phyloP scores from a whole-genome alignment of 2,329 filamentous ascomycete species.

The Microascus cirrosus region DNA sequence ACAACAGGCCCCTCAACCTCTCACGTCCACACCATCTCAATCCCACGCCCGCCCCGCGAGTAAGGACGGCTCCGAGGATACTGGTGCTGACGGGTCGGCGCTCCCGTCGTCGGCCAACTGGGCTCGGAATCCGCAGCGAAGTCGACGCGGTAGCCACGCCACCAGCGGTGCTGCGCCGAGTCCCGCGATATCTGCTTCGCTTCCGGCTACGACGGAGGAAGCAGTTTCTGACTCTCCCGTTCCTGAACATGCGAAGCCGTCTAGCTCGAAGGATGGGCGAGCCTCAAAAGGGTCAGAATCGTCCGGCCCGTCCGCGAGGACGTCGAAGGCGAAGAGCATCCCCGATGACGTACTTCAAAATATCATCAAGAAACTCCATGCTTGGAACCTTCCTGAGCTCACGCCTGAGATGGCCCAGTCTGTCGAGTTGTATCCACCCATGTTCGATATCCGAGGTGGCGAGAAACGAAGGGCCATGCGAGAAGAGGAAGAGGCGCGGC shows the following conservation, averaged over 20 bases:
- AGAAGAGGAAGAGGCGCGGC: constrained; percentile 53
- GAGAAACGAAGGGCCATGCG: constrained; percentile 69
- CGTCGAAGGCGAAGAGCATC: background rate
- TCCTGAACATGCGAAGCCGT: constrained; percentile 10
- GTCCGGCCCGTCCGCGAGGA: constrained; percentile 7
- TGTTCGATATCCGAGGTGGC: constrained; percentile 77
- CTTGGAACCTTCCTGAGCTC: constrained; percentile 8
- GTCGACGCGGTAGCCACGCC: constrained; percentile 64
- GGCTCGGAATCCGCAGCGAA: constrained; percentile 62
- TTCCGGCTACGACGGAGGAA: constrained; percentile 42
- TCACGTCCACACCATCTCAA: constrained; percentile 29
- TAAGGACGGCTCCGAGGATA: constrained; percentile 61
- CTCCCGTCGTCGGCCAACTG: constrained; percentile 88
- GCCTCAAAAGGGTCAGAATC: constrained; percentile 2
- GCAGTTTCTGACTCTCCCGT: constrained; percentile 20
- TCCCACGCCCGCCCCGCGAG: constrained; percentile 62
- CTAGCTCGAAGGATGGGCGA: constrained; percentile 8
- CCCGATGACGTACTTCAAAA: constrained; percentile 7
- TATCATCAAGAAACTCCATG: constrained; percentile 9
- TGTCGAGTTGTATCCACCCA: constrained; percentile 41
- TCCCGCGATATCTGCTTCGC: constrained; percentile 56
- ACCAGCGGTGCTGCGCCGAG: constrained; percentile 75
- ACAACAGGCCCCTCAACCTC: constrained; percentile 2
- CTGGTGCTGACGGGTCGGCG: constrained; percentile 70
- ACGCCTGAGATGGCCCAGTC: constrained; percentile 9